A percentile compares a stretch with the other conserved stretches of the same genome.
phyloP scores from a whole-genome alignment of 2,329 filamentous ascomycete species.

The Raffaelea ambrosiae region DNA sequence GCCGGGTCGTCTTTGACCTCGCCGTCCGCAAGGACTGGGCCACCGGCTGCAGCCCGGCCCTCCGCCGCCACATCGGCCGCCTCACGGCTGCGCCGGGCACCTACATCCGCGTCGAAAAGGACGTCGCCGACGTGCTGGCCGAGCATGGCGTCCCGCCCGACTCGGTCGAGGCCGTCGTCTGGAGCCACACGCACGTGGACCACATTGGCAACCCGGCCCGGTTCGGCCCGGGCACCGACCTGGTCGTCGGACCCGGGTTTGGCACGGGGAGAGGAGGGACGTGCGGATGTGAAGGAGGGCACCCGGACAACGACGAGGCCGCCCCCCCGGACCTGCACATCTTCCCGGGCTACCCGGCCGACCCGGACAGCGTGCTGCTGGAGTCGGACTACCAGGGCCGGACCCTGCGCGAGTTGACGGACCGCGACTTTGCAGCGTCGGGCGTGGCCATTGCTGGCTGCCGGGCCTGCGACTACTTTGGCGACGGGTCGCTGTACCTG shows the following conservation, averaged over 20 bases:
- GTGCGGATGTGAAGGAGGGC: not conserved
- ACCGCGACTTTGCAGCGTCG: conserved; percentile 13
- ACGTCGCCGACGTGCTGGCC: conserved; percentile 1
- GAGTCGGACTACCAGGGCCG: conserved; percentile 18
- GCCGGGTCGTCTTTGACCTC: conserved; percentile 7
- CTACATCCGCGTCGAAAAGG: conserved; percentile 1
- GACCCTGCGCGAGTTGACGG: conserved; percentile 21
- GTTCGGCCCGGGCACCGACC: conserved; percentile 31
- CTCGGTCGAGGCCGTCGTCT: conserved; percentile 22
- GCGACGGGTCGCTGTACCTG: conserved; percentile 19
- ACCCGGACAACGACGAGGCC: not conserved
- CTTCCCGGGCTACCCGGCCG: conserved; percentile 9
- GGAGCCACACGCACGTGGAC: conserved; percentile 39
- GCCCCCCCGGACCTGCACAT: not conserved
- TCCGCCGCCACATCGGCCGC: not conserved
- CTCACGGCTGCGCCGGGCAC: not conserved
- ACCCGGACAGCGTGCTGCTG: conserved; percentile 13
- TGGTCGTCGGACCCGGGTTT: conserved; percentile 26
- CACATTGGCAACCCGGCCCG: conserved; percentile 37
- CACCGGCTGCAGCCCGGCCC: conserved; percentile 1
- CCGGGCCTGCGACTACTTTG: conserved; percentile 18
- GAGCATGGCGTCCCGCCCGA: conserved; percentile 7
- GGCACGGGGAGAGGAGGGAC: not conserved
- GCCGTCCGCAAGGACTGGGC: conserved; percentile 6
- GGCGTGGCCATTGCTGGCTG: conserved; percentile 18